Percentiles rank a stretch among this genome's conserved stretches.
phyloP scores from a whole-genome alignment of 768 basidiomycete genomes.

The Russula dissimulans region DNA sequence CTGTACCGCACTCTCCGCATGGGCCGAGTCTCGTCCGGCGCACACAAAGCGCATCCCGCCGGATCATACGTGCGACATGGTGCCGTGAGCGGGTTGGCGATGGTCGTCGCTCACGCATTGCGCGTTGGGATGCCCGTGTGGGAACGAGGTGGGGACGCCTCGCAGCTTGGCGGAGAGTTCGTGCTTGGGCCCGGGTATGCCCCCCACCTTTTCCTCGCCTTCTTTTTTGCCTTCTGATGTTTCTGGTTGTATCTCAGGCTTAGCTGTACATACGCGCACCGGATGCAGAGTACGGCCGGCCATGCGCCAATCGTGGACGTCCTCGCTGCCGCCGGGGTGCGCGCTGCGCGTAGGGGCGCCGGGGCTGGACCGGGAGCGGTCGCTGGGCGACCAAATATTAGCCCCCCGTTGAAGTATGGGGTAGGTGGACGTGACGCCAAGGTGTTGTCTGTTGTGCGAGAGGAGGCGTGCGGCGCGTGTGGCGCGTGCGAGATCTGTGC shows the following conservation, averaged over 20 bases:
- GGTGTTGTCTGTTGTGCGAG: conserved; percentile 18
- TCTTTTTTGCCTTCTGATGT: not conserved
- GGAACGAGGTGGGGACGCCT: conserved; percentile 67
- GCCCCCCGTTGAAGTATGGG: conserved; percentile 4
- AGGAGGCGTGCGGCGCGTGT: conserved; percentile 11
- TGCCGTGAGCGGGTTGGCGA: conserved; percentile 55
- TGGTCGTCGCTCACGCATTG: conserved; percentile 62
- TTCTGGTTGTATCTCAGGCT: conserved; percentile 32
- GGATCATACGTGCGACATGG: conserved; percentile 61
- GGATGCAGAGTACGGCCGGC: conserved; percentile 68
- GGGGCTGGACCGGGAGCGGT: not conserved
- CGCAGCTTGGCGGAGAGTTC: conserved; percentile 88
- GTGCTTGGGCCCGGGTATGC: conserved; percentile 53
- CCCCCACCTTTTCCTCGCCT: conserved; percentile 7
- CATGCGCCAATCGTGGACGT: conserved; percentile 69
- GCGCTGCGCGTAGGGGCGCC: not conserved
- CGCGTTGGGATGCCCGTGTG: conserved; percentile 73
- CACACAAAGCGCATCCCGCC: conserved; percentile 26
- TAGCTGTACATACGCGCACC: conserved; percentile 66
- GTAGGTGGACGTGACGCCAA: conserved; percentile 8
- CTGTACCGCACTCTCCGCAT: conserved; percentile 75
- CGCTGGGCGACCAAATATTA: not conserved
- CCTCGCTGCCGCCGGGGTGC: conserved; percentile 50
- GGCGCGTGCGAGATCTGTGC: conserved; percentile 6
- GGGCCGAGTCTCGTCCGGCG: conserved; percentile 40